Evolutionary conservation across 352 stramenopile species (phyloP).

Genomic region (Phytophthora cactorum): DNA sequence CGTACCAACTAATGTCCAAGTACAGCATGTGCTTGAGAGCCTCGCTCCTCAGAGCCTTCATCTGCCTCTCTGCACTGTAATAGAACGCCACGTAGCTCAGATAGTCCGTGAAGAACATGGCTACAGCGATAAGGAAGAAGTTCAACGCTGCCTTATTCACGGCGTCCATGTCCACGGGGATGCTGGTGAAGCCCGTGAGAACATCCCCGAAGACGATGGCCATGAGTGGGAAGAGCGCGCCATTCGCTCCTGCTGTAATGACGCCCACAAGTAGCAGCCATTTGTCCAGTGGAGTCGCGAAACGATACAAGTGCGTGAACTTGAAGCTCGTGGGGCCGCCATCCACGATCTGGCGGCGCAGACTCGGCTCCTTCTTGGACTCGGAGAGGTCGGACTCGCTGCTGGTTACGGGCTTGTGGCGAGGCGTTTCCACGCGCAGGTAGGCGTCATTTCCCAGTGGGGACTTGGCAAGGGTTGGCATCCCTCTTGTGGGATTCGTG

Average conservation of each 20-base stretch:
- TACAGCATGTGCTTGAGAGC: conserved; percentile 50
- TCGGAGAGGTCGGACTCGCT: too few relatives aligned
- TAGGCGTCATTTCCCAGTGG: neutral
- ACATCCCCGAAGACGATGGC: too few relatives aligned
- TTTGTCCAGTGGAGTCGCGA: too few relatives aligned
- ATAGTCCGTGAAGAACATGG: conserved; percentile 38
- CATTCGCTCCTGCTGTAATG: too few relatives aligned
- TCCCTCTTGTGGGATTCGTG: neutral
- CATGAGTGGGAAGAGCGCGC: too few relatives aligned
- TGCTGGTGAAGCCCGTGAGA: too few relatives aligned
- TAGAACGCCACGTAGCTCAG: conserved; percentile 21
- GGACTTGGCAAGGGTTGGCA: conserved; percentile 7
- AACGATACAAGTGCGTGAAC: too few relatives aligned
- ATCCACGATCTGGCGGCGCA: conserved; percentile 25
- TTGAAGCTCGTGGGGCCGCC: conserved; percentile 23
- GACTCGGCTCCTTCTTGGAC: conserved; percentile 24
- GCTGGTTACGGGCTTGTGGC: too few relatives aligned
- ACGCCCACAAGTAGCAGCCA: too few relatives aligned
- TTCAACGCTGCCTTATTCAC: conserved; percentile 40
- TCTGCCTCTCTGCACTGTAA: conserved; percentile 37
- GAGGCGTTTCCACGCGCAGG: too few relatives aligned
- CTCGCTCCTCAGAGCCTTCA: conserved; percentile 41
- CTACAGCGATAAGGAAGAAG: conserved; percentile 40
- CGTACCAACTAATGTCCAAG: conserved; percentile 55
- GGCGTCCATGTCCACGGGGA: too few relatives aligned